Percentiles rank a stretch among this genome's conserved stretches.
phyloP scores from a whole-genome alignment of 768 basidiomycete species.

The Mycena rebaudengoi region DNA sequence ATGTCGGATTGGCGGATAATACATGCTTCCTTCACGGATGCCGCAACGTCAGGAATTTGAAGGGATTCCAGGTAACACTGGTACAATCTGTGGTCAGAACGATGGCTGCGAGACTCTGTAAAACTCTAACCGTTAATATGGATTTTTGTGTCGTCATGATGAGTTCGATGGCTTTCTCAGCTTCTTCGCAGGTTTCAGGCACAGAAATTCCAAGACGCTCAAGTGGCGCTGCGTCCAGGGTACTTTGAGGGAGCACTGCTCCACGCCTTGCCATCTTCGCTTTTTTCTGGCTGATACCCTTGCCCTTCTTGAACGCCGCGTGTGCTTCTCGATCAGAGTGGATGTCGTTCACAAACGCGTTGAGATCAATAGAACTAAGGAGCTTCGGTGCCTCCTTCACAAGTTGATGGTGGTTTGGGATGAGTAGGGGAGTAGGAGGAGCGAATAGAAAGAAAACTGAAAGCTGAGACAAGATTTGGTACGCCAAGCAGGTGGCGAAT shows the following conservation, averaged over 20 bases:
- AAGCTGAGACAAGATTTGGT: constrained; percentile 3
- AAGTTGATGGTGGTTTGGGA: constrained; percentile 3
- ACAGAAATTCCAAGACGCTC: constrained; percentile 13
- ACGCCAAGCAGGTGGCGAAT: constrained; percentile 3
- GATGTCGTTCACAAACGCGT: not conserved
- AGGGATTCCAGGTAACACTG: too few species aligned
- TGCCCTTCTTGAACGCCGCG: constrained; percentile 17
- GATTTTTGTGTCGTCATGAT: constrained; percentile 18
- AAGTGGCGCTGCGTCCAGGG: constrained; percentile 40
- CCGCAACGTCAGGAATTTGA: too few species aligned
- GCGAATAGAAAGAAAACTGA: constrained; percentile 12
- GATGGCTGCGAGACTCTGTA: too few species aligned
- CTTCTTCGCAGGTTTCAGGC: constrained; percentile 8
- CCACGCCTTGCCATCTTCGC: constrained; percentile 22
- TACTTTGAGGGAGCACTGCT: constrained; percentile 4
- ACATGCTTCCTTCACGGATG: too few species aligned
- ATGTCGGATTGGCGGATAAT: too few species aligned
- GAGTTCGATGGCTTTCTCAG: not conserved
- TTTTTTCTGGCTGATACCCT: constrained; percentile 37
- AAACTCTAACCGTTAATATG: constrained; percentile 19
- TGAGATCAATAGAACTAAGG: not conserved
- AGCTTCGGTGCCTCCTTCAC: constrained; percentile 15
- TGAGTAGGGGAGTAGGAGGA: not conserved
- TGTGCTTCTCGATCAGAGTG: not conserved
- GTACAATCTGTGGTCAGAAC: too few species aligned